Base-by-base conservation (phyloP, 2,329 filamentous ascomycete genomes). In the Colletotrichum truncatum region DNA sequence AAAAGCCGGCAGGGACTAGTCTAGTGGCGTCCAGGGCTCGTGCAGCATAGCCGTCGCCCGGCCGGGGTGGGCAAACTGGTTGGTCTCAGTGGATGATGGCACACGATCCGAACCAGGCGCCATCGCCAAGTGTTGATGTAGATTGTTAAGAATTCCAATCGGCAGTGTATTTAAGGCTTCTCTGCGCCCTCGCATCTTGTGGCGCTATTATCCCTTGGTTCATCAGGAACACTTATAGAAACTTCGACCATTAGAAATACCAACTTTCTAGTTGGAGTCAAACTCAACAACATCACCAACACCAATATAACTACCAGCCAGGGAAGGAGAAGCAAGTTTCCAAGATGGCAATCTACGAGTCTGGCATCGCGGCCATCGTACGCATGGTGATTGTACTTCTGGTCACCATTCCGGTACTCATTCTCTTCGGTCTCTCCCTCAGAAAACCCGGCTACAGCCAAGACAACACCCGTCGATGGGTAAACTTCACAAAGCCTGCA, bases 11-110 rank as follows among this genome's bases (percentile, higher is more conserved):
- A n/a, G n/a, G n/a, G n/a, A n/a, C n/a, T n/a, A n/a, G n/a, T n/a
- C n/a, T n/a, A n/a, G 39, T 43, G 18, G 39, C 25, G 39, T 21
- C 39, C 39, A n/a, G 18, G 21, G 28, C 55, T 59, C 21, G 45
- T 59, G 56, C 46, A 36, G 56, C 56, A 43, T 26, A 59, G 56
- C 56, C 26, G 26, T 52, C 46, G 56, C 56, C 56, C 56, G 56
- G 34, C 46, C 26, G 49, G 34, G 56, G 56, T 59, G 36, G 32
- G 26, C 32, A 26, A 26, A 16, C 26, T 49, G 45, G 45, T n/a
- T 32, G 25, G 25, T 12, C 30, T 12, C 7, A 12, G 12, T 32
- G 23, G 43, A 23, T 46, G 18, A 25, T 46, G 8, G 23, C 12
- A 16, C n/a, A 23, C 25, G 43, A 46, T 11, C 6, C 6, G 12